phyloP scores from a whole-genome alignment of 2,329 filamentous ascomycete genomes.

The Trichoderma koningii region DNA sequence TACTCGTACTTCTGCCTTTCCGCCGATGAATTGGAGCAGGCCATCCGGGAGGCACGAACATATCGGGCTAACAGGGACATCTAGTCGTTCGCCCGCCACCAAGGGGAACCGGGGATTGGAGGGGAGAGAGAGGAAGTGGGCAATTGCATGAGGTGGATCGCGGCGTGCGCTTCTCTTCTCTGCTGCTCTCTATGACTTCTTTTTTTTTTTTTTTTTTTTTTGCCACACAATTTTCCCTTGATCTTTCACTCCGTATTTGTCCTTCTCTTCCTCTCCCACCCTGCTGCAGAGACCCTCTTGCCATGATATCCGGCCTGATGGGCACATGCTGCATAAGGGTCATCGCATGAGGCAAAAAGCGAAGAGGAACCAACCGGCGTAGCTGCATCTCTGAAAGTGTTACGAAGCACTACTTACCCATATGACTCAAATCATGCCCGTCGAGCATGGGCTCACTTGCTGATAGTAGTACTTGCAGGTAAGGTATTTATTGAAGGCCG shows the following conservation, averaged over 20 bases:
- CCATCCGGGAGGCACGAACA: constrained; percentile 1
- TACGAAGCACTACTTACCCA: neutral
- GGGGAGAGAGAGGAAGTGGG: constrained; percentile 20
- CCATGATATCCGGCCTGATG: constrained; percentile 16
- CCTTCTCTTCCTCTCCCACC: neutral
- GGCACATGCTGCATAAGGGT: constrained; percentile 12
- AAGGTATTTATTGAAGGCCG: neutral
- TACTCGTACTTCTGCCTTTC: neutral
- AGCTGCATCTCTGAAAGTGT: constrained; percentile 3
- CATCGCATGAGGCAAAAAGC: neutral
- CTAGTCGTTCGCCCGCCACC: constrained; percentile 27
- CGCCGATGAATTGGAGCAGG: constrained; percentile 6
- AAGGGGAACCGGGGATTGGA: constrained; percentile 24
- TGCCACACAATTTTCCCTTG: neutral
- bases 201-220: constrained; percentile 15
- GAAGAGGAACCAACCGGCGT: neutral
- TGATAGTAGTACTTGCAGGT: neutral
- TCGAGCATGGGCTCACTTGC: neutral
- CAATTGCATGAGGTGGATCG: constrained; percentile 27
- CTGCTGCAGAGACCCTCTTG: constrained; percentile 22
- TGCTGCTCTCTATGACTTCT: neutral
- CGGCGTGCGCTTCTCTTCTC: neutral
- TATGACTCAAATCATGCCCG: constrained; percentile 14
- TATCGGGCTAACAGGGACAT: neutral
- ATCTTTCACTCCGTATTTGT: neutral